Percentiles rank a stretch among this genome's conserved stretches.
These are phyloP conservation scores for Epichloe bromicola DNA, from an alignment of 2,329 filamentous ascomycete species.

Conservation along the genomic window DNA sequence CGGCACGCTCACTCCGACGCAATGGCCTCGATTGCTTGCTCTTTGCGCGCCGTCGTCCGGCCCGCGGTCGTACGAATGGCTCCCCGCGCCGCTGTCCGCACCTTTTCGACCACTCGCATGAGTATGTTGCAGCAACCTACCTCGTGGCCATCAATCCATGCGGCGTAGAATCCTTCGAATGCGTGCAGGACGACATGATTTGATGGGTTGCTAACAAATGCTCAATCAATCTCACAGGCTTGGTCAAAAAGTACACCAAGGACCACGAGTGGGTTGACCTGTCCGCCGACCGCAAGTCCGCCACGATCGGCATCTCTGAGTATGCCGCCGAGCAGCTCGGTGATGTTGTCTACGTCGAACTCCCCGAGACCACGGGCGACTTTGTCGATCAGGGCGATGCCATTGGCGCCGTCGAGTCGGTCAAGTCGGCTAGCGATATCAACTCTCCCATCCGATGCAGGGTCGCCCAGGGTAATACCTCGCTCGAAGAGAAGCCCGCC, in stretches of 20 bases:
- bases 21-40: slow-evolving; percentile 51
- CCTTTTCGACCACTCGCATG: slow-evolving; percentile 27
- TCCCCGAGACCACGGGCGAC: slow-evolving; percentile 54
- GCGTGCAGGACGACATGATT: not conserved
- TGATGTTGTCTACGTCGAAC: slow-evolving; percentile 94
- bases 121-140: slow-evolving; percentile 16
- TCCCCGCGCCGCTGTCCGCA: slow-evolving; percentile 28
- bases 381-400: slow-evolving; percentile 65
- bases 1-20: slow-evolving; percentile 11
- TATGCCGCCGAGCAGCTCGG: slow-evolving; percentile 89
- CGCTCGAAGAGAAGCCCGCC: slow-evolving; percentile 72
- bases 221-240: slow-evolving; percentile 28
- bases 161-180: no score
- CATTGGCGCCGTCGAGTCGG: slow-evolving; percentile 91
- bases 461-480: slow-evolving; percentile 59
- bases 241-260: slow-evolving; percentile 77
- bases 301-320: slow-evolving; percentile 71
- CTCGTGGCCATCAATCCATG: no score
- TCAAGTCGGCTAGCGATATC: slow-evolving; percentile 98
- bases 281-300: slow-evolving; percentile 67
- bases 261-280: slow-evolving; percentile 98
- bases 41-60: slow-evolving; percentile 33
- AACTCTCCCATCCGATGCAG: slow-evolving; percentile 73
- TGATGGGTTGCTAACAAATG: not conserved
- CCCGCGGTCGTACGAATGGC: slow-evolving; percentile 27